Conservation (phyloP, 2,329 filamentous ascomycete species). For the Nothomitra cinnamomea region DNA sequence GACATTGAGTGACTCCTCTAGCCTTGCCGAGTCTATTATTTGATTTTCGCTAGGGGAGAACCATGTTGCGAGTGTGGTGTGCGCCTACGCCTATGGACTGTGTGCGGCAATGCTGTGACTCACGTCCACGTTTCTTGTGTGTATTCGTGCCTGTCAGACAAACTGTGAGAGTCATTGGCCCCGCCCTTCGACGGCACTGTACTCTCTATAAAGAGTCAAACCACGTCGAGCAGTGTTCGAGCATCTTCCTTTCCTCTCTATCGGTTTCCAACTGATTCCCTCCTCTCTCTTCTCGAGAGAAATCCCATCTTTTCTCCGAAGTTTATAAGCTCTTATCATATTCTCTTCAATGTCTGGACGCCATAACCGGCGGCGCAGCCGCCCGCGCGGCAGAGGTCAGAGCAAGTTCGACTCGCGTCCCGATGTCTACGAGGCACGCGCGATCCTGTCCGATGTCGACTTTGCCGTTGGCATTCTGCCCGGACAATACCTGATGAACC, state of each 20-base stretch:
- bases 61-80: no score
- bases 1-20: no score
- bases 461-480: neutral
- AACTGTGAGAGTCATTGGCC: neutral
- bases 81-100: no score
- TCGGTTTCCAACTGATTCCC: neutral
- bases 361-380: neutral
- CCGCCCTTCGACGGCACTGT: neutral
- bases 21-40: no score
- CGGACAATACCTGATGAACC: neutral
- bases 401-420: neutral
- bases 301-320: neutral
- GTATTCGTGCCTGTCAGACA: neutral
- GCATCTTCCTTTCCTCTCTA: neutral
- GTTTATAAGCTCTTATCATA: neutral
- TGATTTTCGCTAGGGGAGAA: no score
- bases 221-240: no score
- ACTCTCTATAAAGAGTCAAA: neutral
- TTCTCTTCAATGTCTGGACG: neutral
- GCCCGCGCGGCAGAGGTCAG: neutral
- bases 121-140: neutral
- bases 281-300: neutral
- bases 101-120: neutral
- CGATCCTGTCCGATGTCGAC: slow-evolving; percentile 2
- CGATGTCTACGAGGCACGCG: neutral